These are phyloP conservation scores for Fonsecaea pedrosoi DNA, from an alignment of 2,329 filamentous ascomycete genomes.

Conservation along the genomic window DNA sequence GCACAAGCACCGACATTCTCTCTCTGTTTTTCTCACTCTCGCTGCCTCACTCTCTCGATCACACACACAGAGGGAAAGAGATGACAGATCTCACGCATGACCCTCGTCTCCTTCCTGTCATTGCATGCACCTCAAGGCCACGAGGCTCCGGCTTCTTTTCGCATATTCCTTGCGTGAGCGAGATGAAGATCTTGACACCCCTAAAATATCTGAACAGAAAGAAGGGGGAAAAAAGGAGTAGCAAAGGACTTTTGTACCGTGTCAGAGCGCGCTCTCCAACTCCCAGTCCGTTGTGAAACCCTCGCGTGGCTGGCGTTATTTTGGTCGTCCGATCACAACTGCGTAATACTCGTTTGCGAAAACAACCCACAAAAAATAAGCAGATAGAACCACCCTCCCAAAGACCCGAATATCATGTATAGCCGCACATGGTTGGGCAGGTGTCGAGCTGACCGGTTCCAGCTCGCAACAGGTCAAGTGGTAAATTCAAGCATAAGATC, in stretches of 20 bases:
- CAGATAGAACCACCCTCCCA: neutral
- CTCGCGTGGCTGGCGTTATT: neutral
- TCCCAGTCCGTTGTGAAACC: slow-evolving; percentile 1
- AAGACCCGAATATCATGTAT: neutral
- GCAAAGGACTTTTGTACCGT: slow-evolving; percentile 7
- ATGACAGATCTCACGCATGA: neutral
- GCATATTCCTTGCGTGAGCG: neutral
- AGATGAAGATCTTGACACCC: neutral
- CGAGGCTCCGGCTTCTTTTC: neutral
- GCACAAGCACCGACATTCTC: neutral
- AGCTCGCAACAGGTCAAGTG: neutral
- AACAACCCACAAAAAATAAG: neutral
- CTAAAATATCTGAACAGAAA: neutral
- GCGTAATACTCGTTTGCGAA: neutral
- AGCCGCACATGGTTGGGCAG: neutral
- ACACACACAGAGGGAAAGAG: neutral
- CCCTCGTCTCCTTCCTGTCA: neutral
- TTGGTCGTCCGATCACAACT: neutral
- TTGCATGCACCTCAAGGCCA: neutral
- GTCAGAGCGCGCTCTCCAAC: neutral
- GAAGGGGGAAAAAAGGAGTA: neutral
- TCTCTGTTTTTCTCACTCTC: neutral
- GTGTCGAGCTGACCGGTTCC: neutral
- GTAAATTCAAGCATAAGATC: neutral
- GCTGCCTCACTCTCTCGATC: neutral